Conservation (phyloP, 106 monocot species). For the Allium cepa region DNA sequence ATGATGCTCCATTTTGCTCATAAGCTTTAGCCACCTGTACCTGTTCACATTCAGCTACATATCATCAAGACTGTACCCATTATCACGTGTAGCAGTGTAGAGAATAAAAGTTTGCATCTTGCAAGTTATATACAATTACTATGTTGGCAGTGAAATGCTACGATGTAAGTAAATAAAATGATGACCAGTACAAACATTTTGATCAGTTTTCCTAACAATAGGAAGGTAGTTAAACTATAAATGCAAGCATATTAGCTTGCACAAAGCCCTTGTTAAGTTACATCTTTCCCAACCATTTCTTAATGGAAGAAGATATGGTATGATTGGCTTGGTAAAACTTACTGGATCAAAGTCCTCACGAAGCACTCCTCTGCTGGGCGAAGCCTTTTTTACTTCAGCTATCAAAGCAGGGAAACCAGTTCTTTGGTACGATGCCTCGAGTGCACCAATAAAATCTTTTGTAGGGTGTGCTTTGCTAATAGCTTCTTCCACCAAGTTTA, state of each 20-base stretch:
- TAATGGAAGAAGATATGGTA: too few relatives aligned
- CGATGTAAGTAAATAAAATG: too few relatives aligned
- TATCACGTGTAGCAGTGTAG: too few relatives aligned
- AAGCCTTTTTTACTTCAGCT: constrained; percentile 92
- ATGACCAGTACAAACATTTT: too few relatives aligned
- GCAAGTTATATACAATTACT: too few relatives aligned
- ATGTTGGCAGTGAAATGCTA: too few relatives aligned
- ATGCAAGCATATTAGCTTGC: too few relatives aligned
- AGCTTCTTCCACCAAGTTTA: constrained; percentile 25
- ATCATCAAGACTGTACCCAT: neutral
- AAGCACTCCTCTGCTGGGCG: constrained; percentile 72
- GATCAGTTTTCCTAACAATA: too few relatives aligned
- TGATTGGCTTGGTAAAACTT: constrained; percentile 10
- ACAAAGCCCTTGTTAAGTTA: constrained; percentile 1
- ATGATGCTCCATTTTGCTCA: constrained; percentile 79
- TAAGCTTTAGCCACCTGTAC: constrained; percentile 70
- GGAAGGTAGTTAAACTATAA: too few relatives aligned
- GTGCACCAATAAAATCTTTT: constrained; percentile 70
- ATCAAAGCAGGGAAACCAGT: constrained; percentile 72
- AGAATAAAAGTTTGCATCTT: too few relatives aligned
- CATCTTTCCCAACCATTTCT: too few relatives aligned
- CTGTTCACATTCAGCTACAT: constrained; percentile 26
- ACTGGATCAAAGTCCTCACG: constrained; percentile 85
- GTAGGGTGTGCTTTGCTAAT: constrained; percentile 47
- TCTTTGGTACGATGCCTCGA: constrained; percentile 45